Conservation (phyloP, 495 filamentous ascomycete genomes). For the Aspergillus baeticus region DNA sequence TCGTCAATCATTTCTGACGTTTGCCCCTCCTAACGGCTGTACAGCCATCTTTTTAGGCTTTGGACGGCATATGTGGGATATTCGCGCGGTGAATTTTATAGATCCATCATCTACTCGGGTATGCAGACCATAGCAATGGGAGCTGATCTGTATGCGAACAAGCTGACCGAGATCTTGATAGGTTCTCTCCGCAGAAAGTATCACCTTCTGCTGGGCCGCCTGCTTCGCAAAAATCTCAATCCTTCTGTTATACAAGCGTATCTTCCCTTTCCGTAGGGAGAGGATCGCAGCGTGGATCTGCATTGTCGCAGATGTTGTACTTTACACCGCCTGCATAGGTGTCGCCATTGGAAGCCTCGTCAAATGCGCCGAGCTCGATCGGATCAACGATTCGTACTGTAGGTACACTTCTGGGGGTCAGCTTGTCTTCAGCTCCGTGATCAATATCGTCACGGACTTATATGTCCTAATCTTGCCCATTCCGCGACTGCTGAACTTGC, state of each 20-base stretch:
- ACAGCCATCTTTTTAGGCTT: conserved; percentile 2
- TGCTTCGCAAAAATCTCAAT: conserved; percentile 10
- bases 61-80: conserved; percentile 7
- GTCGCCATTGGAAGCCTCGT: conserved; percentile 4
- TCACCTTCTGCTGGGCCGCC: conserved; percentile 1
- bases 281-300: not conserved
- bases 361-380: not conserved
- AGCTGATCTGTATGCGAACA: too few relatives aligned
- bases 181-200: not conserved
- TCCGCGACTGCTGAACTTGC: conserved; percentile 5
- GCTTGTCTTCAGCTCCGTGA: not conserved
- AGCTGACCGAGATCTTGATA: too few relatives aligned
- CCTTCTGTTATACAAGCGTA: conserved; percentile 3
- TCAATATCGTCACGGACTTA: conserved; percentile 12
- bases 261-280: conserved; percentile 1
- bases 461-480: conserved; percentile 12
- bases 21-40: not conserved
- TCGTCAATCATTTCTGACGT: not conserved
- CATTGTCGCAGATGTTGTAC: not conserved
- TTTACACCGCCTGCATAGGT: not conserved
- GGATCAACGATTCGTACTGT: not conserved
- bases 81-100: not conserved
- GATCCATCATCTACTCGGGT: conserved; percentile 1
- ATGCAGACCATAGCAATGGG: not conserved
- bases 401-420: not conserved